A percentile compares a stretch with the other conserved stretches of the same genome.
phyloP scores from a whole-genome alignment of 805 yeast genomes.

The Monosporozyma servazzii region DNA sequence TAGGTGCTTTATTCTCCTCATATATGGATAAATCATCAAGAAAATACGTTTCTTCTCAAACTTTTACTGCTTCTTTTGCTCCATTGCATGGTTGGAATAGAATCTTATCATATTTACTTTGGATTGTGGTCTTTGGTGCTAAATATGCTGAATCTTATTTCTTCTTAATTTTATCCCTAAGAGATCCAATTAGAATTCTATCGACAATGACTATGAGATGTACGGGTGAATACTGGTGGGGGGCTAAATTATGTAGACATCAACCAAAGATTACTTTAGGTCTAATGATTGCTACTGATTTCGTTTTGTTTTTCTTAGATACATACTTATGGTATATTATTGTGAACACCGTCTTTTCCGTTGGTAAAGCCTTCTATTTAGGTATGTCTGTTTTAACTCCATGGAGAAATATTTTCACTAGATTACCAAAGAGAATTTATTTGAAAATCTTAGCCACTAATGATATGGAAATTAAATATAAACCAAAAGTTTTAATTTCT shows the following conservation, averaged over 20 bases:
- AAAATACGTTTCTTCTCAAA: constrained; percentile 84
- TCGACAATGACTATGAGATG: constrained; percentile 86
- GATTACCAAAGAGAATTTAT: constrained; percentile 97
- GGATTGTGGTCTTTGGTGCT: constrained; percentile 84
- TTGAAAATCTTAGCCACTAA: constrained; percentile 96
- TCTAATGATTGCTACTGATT: constrained; percentile 85
- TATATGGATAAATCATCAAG: constrained; percentile 82
- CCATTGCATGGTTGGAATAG: constrained; percentile 78
- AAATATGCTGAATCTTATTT: constrained; percentile 85
- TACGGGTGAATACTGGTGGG: constrained; percentile 87
- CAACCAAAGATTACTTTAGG: constrained; percentile 88
- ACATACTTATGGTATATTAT: constrained; percentile 98
- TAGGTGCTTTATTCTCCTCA: constrained; percentile 91
- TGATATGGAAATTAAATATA: constrained; percentile 98
- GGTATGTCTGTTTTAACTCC: constrained; percentile 99
- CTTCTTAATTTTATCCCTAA: constrained; percentile 78
- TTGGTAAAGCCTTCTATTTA: constrained; percentile 95
- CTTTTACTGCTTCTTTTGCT: constrained; percentile 88
- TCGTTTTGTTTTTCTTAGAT: constrained; percentile 95
- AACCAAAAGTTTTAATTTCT: constrained; percentile 94
- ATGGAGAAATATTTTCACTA: constrained; percentile 97
- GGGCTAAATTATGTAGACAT: constrained; percentile 62
- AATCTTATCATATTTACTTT: constrained; percentile 91
- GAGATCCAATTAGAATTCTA: constrained; percentile 91
- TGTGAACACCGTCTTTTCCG: constrained; percentile 88